Evolutionary conservation across 1,284 basidiomycete species (phyloP).

Genomic region (Leccinum pallidistipes): DNA sequence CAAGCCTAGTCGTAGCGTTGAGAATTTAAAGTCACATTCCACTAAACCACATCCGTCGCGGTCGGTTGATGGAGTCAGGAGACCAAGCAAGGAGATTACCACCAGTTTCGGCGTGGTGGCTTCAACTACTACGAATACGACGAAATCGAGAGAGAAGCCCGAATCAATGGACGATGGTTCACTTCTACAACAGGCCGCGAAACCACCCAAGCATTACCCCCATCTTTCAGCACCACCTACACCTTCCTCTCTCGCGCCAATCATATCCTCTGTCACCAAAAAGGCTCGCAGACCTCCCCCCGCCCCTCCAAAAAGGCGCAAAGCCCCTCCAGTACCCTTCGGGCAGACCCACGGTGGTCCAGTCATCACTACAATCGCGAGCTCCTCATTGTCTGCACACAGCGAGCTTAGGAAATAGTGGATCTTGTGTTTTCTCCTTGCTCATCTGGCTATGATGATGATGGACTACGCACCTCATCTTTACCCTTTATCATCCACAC

Average conservation of each 20-base stretch:
- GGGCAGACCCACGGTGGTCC: conserved; percentile 46
- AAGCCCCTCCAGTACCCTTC: conserved; percentile 62
- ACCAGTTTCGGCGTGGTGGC: conserved; percentile 49
- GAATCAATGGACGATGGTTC: conserved; percentile 35
- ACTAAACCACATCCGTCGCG: conserved; percentile 30
- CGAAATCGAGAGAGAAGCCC: conserved; percentile 33
- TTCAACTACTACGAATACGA: conserved; percentile 22
- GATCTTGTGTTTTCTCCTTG: neutral
- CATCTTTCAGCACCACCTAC: conserved; percentile 18
- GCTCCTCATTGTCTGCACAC: conserved; percentile 18
- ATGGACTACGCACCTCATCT: conserved; percentile 9
- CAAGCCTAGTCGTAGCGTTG: conserved; percentile 65
- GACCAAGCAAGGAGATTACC: conserved; percentile 53
- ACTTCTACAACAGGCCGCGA: conserved; percentile 18
- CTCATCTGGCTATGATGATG: conserved; percentile 5
- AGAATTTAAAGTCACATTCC: conserved; percentile 40
- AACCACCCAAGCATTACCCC: conserved; percentile 15
- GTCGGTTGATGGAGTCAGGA: conserved; percentile 41
- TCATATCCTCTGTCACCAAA: conserved; percentile 1
- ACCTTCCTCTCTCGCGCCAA: conserved; percentile 19
- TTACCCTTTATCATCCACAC: conserved; percentile 7
- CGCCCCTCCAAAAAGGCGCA: conserved; percentile 59
- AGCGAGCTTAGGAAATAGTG: conserved; percentile 21
- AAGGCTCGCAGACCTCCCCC: conserved; percentile 41
- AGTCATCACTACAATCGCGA: conserved; percentile 49